These are phyloP conservation scores for Pseudisothecium myosuroides DNA, from an alignment of 225 moss, liverwort and hornwort species.

Conservation along the genomic window DNA sequence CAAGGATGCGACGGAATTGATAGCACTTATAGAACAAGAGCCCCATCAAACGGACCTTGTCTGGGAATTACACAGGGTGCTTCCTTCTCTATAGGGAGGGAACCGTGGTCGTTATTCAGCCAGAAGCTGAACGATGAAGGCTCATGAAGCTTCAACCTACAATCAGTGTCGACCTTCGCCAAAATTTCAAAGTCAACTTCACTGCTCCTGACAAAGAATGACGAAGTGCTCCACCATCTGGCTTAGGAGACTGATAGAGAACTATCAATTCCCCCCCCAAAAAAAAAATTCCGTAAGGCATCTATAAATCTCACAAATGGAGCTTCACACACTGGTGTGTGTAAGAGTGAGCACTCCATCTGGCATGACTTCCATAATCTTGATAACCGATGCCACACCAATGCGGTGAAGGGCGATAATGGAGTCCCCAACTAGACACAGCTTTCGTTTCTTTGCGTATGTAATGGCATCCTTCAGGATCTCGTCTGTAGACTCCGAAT, in stretches of 20 bases:
- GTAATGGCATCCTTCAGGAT: conserved; percentile 60
- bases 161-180: background rate
- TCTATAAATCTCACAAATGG: background rate
- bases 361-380: conserved; percentile 66
- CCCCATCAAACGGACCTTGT: background rate
- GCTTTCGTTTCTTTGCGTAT: conserved; percentile 43
- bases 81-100: background rate
- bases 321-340: background rate
- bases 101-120: background rate
- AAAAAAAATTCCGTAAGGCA: background rate
- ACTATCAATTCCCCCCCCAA: background rate
- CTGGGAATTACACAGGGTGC: background rate
- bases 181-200: background rate
- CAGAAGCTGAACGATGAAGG: background rate
- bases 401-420: conserved; percentile 84
- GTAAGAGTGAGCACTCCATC: background rate
- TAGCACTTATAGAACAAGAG: background rate
- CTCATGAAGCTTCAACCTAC: background rate
- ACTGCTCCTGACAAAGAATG: background rate
- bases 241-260: background rate
- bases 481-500: conserved; percentile 81
- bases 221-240: background rate
- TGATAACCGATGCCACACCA: conserved; percentile 79
- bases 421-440: conserved; percentile 69
- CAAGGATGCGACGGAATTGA: background rate